Evolutionary conservation across 2,329 filamentous ascomycete genomes (phyloP).

Genomic region (Phyllosticta capitalensis): DNA sequence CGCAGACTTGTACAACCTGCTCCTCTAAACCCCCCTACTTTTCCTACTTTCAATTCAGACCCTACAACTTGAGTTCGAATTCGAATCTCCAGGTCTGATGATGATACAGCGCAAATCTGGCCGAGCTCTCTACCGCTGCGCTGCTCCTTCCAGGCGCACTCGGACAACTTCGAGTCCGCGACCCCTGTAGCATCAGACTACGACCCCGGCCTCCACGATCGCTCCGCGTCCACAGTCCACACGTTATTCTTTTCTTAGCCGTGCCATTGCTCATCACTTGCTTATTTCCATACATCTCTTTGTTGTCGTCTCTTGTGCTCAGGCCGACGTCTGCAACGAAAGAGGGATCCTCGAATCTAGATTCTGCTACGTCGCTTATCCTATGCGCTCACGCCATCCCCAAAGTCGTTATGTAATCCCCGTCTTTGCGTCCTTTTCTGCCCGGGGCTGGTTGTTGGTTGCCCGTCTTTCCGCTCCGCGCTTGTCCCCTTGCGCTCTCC

Average conservation of each 20-base stretch:
- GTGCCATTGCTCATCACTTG: background rate
- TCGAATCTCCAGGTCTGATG: background rate
- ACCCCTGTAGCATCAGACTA: background rate
- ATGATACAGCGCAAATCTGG: background rate
- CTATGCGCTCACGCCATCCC: slow-evolving; percentile 8
- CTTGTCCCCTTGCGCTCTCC: background rate
- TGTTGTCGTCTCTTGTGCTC: background rate
- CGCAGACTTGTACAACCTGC: too few species aligned
- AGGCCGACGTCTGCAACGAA: background rate
- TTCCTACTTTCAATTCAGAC: too few species aligned
- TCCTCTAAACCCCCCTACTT: background rate
- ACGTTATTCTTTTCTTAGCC: background rate
- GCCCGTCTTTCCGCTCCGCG: background rate
- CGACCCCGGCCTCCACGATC: background rate
- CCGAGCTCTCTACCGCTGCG: background rate
- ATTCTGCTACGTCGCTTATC: background rate
- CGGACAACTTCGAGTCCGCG: background rate
- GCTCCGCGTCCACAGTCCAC: background rate
- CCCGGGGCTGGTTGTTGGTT: background rate
- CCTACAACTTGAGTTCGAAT: too few species aligned
- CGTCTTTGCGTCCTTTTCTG: background rate
- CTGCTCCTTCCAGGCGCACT: background rate
- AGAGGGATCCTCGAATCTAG: background rate
- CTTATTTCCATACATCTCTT: background rate
- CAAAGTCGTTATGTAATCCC: slow-evolving; percentile 6